phyloP scores from a whole-genome alignment of 345 rosid genomes.

The Microcos paniculata region DNA sequence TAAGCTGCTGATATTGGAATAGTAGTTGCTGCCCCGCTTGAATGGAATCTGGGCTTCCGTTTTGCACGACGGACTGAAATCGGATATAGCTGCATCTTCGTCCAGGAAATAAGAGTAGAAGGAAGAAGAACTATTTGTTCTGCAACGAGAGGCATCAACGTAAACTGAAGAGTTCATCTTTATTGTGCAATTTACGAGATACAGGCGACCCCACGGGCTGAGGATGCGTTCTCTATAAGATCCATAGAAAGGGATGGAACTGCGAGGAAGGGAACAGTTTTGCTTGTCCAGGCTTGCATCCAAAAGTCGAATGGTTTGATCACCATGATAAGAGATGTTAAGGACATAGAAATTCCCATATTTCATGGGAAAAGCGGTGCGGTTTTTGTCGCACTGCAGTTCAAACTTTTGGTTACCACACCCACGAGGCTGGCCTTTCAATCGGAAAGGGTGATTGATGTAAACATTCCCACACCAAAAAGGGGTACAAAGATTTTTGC shows the following conservation, averaged over 20 bases:
- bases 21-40: too few species aligned
- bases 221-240: neutral
- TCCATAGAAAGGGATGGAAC: neutral
- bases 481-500: neutral
- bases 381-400: neutral
- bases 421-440: neutral
- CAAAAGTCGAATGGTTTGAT: neutral
- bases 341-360: constrained; percentile 5
- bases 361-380: neutral
- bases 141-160: neutral
- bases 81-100: neutral
- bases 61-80: neutral
- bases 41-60: neutral
- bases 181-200: neutral
- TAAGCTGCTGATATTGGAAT: neutral
- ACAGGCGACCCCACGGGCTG: neutral
- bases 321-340: neutral
- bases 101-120: neutral
- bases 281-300: neutral
- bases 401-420: neutral
- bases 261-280: neutral
- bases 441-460: neutral
- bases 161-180: neutral
- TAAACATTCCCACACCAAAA: neutral
- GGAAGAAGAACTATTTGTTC: neutral